Conservation (phyloP, 805 yeast genomes). For the Cyberlindnera bimundalis region DNA sequence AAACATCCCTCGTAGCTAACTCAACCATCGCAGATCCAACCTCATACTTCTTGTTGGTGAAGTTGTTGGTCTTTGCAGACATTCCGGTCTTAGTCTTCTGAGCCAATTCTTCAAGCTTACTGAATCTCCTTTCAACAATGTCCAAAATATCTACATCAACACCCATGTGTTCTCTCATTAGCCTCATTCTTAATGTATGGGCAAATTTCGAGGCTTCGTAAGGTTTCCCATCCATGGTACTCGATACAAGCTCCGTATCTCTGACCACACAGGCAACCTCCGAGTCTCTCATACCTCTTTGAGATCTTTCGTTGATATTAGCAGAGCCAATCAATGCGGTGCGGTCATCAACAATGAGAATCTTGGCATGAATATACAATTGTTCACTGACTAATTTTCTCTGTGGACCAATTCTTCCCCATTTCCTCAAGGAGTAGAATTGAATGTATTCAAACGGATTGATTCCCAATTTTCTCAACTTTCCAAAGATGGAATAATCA, state of each 20-base stretch:
- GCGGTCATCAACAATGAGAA: slow-evolving; percentile 88
- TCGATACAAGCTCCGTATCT: slow-evolving; percentile 67
- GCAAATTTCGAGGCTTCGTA: slow-evolving; percentile 85
- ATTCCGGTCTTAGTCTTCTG: slow-evolving; percentile 22
- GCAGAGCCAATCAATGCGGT: slow-evolving; percentile 96
- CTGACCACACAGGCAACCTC: slow-evolving; percentile 89
- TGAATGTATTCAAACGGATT: slow-evolving; percentile 89
- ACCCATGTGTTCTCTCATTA: slow-evolving; percentile 97
- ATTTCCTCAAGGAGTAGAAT: slow-evolving; percentile 86
- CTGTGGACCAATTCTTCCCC: slow-evolving; percentile 87
- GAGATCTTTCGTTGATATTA: slow-evolving; percentile 92
- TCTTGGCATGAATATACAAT: slow-evolving; percentile 89
- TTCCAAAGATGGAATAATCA: slow-evolving; percentile 78
- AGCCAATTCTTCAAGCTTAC: slow-evolving; percentile 36
- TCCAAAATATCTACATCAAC: slow-evolving; percentile 87
- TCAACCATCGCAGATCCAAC: slow-evolving; percentile 69
- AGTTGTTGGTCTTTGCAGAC: slow-evolving; percentile 42
- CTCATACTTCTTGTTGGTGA: slow-evolving; percentile 31
- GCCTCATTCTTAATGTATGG: slow-evolving; percentile 79
- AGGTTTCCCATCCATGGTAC: slow-evolving; percentile 76
- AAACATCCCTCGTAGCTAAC: slow-evolving; percentile 65
- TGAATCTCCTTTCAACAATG: slow-evolving; percentile 70
- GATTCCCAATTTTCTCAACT: slow-evolving; percentile 73
- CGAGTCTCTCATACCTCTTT: slow-evolving; percentile 91
- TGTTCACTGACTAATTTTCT: slow-evolving; percentile 82